Conservation (phyloP, 164 flowering plant genomes). For the Pachysandra terminalis region DNA sequence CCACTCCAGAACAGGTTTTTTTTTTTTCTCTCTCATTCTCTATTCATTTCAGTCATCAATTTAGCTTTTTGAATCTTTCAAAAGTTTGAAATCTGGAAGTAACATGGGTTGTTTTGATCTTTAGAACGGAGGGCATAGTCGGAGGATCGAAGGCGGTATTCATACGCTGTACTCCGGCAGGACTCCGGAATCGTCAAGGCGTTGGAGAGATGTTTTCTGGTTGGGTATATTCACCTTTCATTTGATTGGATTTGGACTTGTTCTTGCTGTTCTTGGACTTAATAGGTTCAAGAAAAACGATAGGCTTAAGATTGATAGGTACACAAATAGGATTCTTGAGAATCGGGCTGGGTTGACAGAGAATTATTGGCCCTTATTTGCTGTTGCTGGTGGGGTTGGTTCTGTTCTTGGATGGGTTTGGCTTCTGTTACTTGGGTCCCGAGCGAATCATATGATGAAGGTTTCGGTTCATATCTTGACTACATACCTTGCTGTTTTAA, state of each 20-base stretch:
- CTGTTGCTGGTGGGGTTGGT: constrained; percentile 79
- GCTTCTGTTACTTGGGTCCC: constrained; percentile 79
- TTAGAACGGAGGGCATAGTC: constrained; percentile 49
- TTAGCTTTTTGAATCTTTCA: neutral
- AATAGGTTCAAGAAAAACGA: constrained; percentile 74
- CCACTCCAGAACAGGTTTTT: constrained; percentile 39
- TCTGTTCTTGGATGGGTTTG: constrained; percentile 74
- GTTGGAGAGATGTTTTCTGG: constrained; percentile 96
- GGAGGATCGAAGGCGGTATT: constrained; percentile 29
- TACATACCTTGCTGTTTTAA: constrained; percentile 85
- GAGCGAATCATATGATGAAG: constrained; percentile 83
- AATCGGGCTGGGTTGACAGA: constrained; percentile 62
- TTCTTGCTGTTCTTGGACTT: constrained; percentile 68
- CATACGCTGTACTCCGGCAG: constrained; percentile 20
- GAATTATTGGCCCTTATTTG: constrained; percentile 84
- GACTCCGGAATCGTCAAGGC: constrained; percentile 43
- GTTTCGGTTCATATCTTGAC: constrained; percentile 85
- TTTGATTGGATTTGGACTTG: constrained; percentile 56
- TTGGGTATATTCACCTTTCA: constrained; percentile 59
- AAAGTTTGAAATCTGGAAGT: neutral
- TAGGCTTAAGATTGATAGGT: constrained; percentile 72
- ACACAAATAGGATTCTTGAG: constrained; percentile 38
- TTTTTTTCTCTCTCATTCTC: neutral
- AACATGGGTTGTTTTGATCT: constrained; percentile 2
- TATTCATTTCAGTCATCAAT: neutral